These are phyloP conservation scores for Sporothrix protearum DNA, from an alignment of 2,329 filamentous ascomycete species.

Conservation along the genomic window DNA sequence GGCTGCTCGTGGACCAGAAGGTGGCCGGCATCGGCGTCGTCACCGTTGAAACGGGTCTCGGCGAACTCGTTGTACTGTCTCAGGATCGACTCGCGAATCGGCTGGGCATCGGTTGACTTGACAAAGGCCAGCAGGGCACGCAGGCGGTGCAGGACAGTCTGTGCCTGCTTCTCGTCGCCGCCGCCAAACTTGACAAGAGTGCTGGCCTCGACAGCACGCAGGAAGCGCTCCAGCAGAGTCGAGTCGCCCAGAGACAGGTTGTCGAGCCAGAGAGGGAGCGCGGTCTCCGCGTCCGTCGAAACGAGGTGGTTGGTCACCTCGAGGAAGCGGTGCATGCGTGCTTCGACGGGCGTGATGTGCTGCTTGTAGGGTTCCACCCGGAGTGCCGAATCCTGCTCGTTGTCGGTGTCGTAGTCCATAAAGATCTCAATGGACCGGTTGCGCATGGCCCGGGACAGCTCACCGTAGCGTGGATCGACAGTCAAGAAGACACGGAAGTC, in stretches of 20 bases:
- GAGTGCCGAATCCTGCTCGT: constrained; percentile 34
- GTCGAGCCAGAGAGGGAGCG: constrained; percentile 45
- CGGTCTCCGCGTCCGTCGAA: constrained; percentile 29
- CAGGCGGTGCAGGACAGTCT: constrained; percentile 18
- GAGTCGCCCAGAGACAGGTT: constrained; percentile 48
- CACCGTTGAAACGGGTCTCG: background rate
- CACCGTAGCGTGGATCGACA: constrained; percentile 85
- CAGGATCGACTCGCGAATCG: constrained; percentile 37
- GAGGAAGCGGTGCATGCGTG: constrained; percentile 48
- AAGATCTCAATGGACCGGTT: constrained; percentile 92
- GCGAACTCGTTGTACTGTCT: constrained; percentile 30
- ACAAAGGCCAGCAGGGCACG: constrained; percentile 31
- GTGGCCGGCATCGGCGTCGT: background rate
- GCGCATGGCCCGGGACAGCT: constrained; percentile 92
- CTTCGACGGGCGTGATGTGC: constrained; percentile 48
- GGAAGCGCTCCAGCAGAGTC: constrained; percentile 36
- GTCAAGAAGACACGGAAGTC: constrained; percentile 92
- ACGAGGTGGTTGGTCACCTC: constrained; percentile 37
- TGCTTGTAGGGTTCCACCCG: constrained; percentile 35
- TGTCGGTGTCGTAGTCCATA: constrained; percentile 46
- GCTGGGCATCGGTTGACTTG: constrained; percentile 34
- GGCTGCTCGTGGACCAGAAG: constrained; percentile 40
- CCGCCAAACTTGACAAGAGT: background rate
- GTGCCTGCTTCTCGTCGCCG: background rate
- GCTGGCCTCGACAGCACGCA: constrained; percentile 12